Conservation (phyloP, 2,329 filamentous ascomycete genomes). For the Raffaelea albimanens region DNA sequence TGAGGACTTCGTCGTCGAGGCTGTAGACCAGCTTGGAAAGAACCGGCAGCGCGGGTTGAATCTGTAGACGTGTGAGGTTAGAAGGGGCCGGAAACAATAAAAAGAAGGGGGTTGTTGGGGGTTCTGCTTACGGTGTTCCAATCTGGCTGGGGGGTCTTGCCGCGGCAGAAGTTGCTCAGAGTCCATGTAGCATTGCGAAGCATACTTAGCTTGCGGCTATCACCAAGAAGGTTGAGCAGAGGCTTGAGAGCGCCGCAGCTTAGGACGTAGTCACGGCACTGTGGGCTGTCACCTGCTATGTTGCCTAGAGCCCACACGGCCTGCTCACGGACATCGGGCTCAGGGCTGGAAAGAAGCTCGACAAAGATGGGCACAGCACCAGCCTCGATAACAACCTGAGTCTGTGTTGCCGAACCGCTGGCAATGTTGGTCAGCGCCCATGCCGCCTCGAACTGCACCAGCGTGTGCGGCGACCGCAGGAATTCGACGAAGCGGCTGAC, state of each 20-base stretch:
- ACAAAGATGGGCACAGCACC: constrained; percentile 98
- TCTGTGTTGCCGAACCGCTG: constrained; percentile 92
- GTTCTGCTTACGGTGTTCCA: constrained; percentile 76
- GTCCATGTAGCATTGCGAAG: constrained; percentile 98
- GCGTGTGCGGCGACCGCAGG: constrained; percentile 90
- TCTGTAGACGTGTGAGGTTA: constrained; percentile 41
- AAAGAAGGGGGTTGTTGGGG: neutral
- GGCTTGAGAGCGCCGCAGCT: constrained; percentile 85
- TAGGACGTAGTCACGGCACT: constrained; percentile 94
- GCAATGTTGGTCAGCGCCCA: constrained; percentile 99
- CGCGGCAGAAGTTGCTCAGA: constrained; percentile 98
- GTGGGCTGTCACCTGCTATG: constrained; percentile 96
- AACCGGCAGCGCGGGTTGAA: constrained; percentile 86
- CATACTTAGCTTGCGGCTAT: constrained; percentile 99
- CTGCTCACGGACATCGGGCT: constrained; percentile 96
- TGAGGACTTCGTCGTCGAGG: constrained; percentile 93
- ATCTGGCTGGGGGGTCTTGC: constrained; percentile 97
- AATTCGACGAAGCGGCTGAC: constrained; percentile 98
- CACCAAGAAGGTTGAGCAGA: constrained; percentile 78
- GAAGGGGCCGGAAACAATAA: neutral
- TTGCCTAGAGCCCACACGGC: constrained; percentile 98
- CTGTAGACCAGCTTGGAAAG: constrained; percentile 97
- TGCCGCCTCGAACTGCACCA: constrained; percentile 97
- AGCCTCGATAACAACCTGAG: constrained; percentile 96
- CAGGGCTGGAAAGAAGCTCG: constrained; percentile 86